Evolutionary conservation across 108 stramenopile species (phyloP), one percentile per base, ranked within the genome.

Genomic region (Nitzschia sp.): DNA sequence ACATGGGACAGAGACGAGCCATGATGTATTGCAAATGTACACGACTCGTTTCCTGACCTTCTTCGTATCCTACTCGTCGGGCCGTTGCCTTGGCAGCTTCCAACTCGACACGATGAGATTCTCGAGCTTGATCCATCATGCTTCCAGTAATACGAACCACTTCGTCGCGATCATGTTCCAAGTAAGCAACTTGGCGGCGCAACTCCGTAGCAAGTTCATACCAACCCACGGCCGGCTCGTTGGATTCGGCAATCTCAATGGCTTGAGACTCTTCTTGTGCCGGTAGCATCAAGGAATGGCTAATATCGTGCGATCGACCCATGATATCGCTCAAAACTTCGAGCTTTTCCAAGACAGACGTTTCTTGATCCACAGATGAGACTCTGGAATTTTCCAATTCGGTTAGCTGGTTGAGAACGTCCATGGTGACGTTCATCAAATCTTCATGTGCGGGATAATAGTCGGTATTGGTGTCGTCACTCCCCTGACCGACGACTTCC

Each of bases 131-230:
- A 19, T 68, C 53, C 6, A 62, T 39, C 19, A 67, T 53, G 34
- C 20, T n/a, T 26, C 44, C 58, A 19, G 67, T 68, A 20, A 67
- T 67, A 6, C 73, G 38, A 26, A 57, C 66, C 1, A 75, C 41
- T 42, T 75, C 73, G 29, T 43, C 41, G 7, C 73, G 73, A 68
- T 75, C 73, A 6, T 43, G 59, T 40, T 75, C 73, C 53, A 75
- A 41, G 48, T 63, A 75, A 11, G 41, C 60, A 40, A 66, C 41
- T 7, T 64, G 66, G 24, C 57, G 57, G 14, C 60, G 44, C 15
- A 75, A 56, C 22, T 75, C 73, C 0, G 53, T 41, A 0, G 65
- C 67, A n/a, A 75, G 37, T 29, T 57, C 53, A 11, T 24, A 20
- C 73, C 73, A 75, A 17, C 48, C 41, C 51, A 19, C 6, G 39